Conservation (phyloP, 306 rosid genomes). For the Macrotyloma uniflorum region DNA sequence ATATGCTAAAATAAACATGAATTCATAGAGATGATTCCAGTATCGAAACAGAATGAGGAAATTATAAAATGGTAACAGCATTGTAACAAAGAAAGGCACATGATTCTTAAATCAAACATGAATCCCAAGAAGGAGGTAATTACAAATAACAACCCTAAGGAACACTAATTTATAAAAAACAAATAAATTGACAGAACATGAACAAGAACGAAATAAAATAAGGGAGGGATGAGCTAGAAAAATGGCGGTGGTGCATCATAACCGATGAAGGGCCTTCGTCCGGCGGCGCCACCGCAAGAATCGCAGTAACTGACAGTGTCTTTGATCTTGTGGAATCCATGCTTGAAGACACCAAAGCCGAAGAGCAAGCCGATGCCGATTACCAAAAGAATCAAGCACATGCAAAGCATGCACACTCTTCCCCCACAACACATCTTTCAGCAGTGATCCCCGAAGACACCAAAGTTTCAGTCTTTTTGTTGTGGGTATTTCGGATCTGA, state of each 20-base stretch:
- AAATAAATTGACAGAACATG: slow-evolving; percentile 32
- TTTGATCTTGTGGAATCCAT: slow-evolving; percentile 74
- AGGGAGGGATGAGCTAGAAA: slow-evolving; percentile 16
- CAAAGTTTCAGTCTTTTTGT: slow-evolving; percentile 21
- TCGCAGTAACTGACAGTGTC: slow-evolving; percentile 55
- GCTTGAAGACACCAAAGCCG: slow-evolving; percentile 81
- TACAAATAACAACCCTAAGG: slow-evolving; percentile 1
- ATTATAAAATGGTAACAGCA: not conserved
- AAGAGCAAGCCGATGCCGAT: slow-evolving; percentile 61
- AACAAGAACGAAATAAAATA: not conserved
- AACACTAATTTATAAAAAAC: not conserved
- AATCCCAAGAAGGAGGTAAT: slow-evolving; percentile 25
- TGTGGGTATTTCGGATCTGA: slow-evolving; percentile 26
- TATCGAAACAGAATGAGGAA: not conserved
- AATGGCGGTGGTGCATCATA: slow-evolving; percentile 50
- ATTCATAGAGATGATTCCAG: not conserved
- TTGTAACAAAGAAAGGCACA: not conserved
- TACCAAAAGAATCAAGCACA: slow-evolving; percentile 60
- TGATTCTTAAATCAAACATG: slow-evolving; percentile 1
- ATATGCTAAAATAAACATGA: not conserved
- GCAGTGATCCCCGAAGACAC: not conserved
- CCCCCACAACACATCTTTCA: slow-evolving; percentile 62
- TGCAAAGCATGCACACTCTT: slow-evolving; percentile 70
- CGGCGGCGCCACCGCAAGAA: slow-evolving; percentile 39
- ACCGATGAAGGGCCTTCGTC: slow-evolving; percentile 56